Evolutionary conservation across 495 filamentous ascomycete species (phyloP).

Genomic region (Bacidia gigantensis): DNA sequence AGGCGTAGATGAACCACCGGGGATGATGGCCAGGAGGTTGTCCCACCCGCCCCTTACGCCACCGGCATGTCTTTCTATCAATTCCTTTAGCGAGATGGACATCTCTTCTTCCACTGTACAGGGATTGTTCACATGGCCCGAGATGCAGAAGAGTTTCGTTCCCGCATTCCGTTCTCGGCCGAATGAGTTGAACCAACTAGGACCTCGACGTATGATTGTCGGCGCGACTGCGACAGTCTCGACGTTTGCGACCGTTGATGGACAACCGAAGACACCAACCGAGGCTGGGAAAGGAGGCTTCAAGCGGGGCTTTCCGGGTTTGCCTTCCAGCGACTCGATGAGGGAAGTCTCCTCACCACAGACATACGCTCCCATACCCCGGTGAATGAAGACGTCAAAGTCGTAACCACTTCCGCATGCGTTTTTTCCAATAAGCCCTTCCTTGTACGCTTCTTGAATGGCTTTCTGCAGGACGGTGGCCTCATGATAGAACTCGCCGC

Average conservation of each 20-base stretch:
- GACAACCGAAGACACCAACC: constrained; percentile 94
- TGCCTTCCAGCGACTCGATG: constrained; percentile 95
- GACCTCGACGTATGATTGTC: constrained; percentile 87
- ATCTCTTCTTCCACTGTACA: constrained; percentile 97
- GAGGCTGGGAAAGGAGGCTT: constrained; percentile 98
- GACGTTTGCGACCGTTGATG: constrained; percentile 94
- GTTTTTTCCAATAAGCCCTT: constrained; percentile 91
- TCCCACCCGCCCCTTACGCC: constrained; percentile 96
- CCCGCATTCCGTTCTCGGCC: constrained; percentile 90
- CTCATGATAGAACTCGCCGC: constrained; percentile 96
- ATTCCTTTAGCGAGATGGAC: constrained; percentile 84
- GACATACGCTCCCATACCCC: constrained; percentile 92
- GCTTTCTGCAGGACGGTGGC: constrained; percentile 85
- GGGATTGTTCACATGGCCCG: constrained; percentile 96
- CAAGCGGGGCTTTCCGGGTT: constrained; percentile 93
- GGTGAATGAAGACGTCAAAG: constrained; percentile 93
- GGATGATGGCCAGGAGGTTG: constrained; percentile 88
- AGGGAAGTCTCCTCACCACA: constrained; percentile 96
- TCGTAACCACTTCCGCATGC: constrained; percentile 94
- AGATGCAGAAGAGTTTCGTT: constrained; percentile 98
- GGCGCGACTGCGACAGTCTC: constrained; percentile 93
- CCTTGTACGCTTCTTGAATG: constrained; percentile 93
- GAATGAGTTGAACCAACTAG: constrained; percentile 81
- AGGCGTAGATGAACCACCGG: constrained; percentile 90
- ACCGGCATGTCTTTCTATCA: constrained; percentile 96